A percentile compares a stretch with the other conserved stretches of the same genome.
phyloP scores from a whole-genome alignment of 768 basidiomycete species.

The Serendipita sp. region DNA sequence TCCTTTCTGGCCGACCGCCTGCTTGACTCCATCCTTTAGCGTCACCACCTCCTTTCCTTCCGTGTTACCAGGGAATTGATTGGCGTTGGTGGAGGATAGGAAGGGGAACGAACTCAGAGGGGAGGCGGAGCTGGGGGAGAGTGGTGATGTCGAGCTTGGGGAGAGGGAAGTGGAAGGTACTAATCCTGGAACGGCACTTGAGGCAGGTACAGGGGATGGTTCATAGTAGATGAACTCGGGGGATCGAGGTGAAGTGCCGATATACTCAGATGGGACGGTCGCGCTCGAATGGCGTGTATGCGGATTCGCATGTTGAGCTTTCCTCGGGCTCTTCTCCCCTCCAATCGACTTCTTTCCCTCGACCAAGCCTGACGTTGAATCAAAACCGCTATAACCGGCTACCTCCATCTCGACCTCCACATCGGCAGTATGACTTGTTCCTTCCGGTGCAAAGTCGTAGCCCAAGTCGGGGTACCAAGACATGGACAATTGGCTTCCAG shows the following conservation, averaged over 20 bases:
- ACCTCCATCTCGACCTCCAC: not conserved
- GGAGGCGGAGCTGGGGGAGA: not conserved
- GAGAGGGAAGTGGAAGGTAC: not conserved
- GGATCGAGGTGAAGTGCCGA: not conserved
- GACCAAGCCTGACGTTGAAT: no score
- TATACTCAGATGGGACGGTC: not conserved
- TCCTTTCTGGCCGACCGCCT: not conserved
- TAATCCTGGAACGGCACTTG: not conserved
- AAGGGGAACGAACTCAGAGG: not conserved
- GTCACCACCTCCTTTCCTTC: not conserved
- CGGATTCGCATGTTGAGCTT: not conserved
- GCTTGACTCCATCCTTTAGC: not conserved
- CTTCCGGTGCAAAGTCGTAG: not conserved
- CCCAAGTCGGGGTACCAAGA: slow-evolving; percentile 1
- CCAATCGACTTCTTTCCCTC: not conserved
- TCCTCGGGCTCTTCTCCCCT: not conserved
- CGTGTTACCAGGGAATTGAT: not conserved
- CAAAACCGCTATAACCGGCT: not conserved
- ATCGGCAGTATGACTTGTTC: slow-evolving; percentile 4
- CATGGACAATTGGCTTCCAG: not conserved
- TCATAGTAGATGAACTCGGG: slow-evolving; percentile 5
- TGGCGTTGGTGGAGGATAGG: not conserved
- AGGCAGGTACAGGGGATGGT: not conserved
- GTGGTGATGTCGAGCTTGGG: not conserved
- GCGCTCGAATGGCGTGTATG: slow-evolving; percentile 1